Conservation (phyloP, 495 filamentous ascomycete genomes). For the Daldinia vernicosa region DNA sequence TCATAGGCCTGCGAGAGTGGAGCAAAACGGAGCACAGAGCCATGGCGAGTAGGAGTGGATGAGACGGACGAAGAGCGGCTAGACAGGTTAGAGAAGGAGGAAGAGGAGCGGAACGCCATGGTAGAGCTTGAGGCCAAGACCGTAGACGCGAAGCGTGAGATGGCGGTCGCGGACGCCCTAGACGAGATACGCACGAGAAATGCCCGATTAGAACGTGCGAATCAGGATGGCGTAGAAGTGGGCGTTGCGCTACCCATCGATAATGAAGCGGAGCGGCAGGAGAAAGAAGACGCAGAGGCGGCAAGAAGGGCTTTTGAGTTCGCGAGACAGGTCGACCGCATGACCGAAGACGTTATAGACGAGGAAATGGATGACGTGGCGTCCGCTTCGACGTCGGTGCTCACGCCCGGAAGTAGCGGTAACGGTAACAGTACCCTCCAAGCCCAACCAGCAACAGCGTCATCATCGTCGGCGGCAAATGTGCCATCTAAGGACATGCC, state of each 20-base stretch:
- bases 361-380: conserved; percentile 40
- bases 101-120: conserved; percentile 85
- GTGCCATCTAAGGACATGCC: conserved; percentile 52
- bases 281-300: conserved; percentile 86
- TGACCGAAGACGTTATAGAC: conserved; percentile 61
- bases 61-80: conserved; percentile 76
- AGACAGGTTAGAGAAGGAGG: conserved; percentile 85
- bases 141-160: conserved; percentile 92
- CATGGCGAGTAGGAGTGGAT: conserved; percentile 69
- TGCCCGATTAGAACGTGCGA: conserved; percentile 80
- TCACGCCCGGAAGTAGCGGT: background rate
- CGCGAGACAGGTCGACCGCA: conserved; percentile 51
- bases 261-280: conserved; percentile 67
- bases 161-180: conserved; percentile 94
- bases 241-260: conserved; percentile 58
- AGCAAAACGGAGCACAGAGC: conserved; percentile 92
- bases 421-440: conserved; percentile 8
- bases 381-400: background rate
- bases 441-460: conserved; percentile 10
- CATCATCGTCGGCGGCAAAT: conserved; percentile 42
- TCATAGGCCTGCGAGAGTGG: conserved; percentile 70
- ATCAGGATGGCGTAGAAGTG: conserved; percentile 65
- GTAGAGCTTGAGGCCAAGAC: conserved; percentile 87
- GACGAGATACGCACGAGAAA: conserved; percentile 95
- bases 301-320: conserved; percentile 81